phyloP scores from a whole-genome alignment of 1,139 yeast genomes.

The Yamadazyma blattariae region DNA sequence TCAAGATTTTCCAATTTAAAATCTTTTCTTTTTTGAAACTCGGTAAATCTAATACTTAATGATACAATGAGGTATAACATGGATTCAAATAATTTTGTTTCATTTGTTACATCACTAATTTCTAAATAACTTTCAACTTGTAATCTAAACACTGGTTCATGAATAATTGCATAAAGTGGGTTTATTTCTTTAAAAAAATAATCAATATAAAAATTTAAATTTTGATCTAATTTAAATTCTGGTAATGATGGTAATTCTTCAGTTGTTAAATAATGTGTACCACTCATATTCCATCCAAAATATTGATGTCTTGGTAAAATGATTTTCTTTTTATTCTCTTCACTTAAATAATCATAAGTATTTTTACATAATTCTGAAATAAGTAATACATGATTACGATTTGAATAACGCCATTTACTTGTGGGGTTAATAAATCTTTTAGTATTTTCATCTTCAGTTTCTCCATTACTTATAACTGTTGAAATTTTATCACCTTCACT shows the following conservation, averaged over 20 bases:
- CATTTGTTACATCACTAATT: slow-evolving; percentile 20
- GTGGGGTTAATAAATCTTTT: slow-evolving; percentile 20
- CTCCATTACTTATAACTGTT: slow-evolving; percentile 6
- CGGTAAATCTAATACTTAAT: slow-evolving; percentile 51
- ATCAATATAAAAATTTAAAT: slow-evolving; percentile 24
- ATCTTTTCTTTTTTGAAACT: slow-evolving; percentile 39
- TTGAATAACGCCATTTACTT: slow-evolving; percentile 49
- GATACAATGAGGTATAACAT: slow-evolving; percentile 51
- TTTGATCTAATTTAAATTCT: slow-evolving; percentile 15
- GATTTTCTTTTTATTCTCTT: slow-evolving; percentile 35
- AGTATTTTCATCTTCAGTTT: slow-evolving; percentile 15
- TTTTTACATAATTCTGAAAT: slow-evolving; percentile 44
- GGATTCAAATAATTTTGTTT: slow-evolving; percentile 49
- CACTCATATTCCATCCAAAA: slow-evolving; percentile 68
- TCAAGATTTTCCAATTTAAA: slow-evolving; percentile 27
- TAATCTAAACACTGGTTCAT: slow-evolving; percentile 52
- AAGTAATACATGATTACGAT: slow-evolving; percentile 50
- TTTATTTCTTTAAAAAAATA: slow-evolving; percentile 52
- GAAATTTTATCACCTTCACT: slow-evolving; percentile 13
- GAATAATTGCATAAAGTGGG: slow-evolving; percentile 53
- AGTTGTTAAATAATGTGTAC: slow-evolving; percentile 47
- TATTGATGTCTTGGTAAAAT: slow-evolving; percentile 55
- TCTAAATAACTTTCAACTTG: slow-evolving; percentile 43
- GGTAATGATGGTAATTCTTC: slow-evolving; percentile 39
- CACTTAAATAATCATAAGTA: slow-evolving; percentile 35